phyloP scores from a whole-genome alignment of 148 eudicot genomes.

The Pouteria glomerata region DNA sequence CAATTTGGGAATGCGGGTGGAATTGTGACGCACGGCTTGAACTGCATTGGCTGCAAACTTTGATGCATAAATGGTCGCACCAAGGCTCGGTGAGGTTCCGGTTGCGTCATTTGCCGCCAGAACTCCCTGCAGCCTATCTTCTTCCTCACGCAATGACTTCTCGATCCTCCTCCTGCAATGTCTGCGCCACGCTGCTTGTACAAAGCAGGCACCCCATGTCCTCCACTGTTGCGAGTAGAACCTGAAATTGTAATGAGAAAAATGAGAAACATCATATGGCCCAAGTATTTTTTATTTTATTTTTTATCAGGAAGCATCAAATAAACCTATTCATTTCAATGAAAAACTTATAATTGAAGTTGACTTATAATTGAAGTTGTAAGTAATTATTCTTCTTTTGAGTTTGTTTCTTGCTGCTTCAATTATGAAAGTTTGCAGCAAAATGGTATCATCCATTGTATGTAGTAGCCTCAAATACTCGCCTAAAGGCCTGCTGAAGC shows the following conservation, averaged over 20 bases:
- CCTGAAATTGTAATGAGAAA: no score
- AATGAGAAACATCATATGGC: no score
- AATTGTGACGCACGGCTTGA: constrained; percentile 9
- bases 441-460: no score
- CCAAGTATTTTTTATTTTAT: no score
- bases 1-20: constrained; percentile 1
- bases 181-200: neutral
- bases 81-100: constrained; percentile 19
- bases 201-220: neutral
- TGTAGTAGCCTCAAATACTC: constrained; percentile 7
- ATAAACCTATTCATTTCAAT: no score
- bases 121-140: constrained; percentile 10
- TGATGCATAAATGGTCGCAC: constrained; percentile 26
- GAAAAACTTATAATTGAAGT: no score
- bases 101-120: constrained; percentile 5
- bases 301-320: no score
- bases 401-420: neutral
- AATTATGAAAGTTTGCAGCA: no score
- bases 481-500: constrained; percentile 58
- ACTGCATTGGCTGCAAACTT: constrained; percentile 25
- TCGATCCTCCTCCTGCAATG: neutral
- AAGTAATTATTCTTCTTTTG: neutral
- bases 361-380: neutral
- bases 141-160: constrained; percentile 9
- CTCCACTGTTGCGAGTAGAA: neutral